A percentile compares a stretch with the other conserved stretches of the same genome.
These are phyloP conservation scores for Cylindrotheca fusiformis DNA, from an alignment of 108 stramenopile species.

Conservation along the genomic window DNA sequence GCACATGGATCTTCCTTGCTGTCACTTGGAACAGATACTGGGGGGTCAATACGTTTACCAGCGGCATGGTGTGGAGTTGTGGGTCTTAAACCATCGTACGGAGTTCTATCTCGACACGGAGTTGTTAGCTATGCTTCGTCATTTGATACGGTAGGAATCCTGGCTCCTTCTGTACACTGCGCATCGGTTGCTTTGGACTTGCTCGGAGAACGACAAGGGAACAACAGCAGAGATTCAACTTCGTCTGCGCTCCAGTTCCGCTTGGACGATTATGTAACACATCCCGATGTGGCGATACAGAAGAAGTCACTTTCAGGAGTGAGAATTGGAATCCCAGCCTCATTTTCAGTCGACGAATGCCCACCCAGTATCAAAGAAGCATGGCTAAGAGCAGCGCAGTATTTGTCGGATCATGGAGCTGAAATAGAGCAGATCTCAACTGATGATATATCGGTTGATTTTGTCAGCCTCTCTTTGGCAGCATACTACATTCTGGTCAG, in stretches of 20 bases:
- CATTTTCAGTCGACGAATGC: constrained; percentile 76
- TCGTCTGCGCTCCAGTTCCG: not conserved
- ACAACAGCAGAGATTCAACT: constrained; percentile 59
- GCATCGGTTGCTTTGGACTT: constrained; percentile 47
- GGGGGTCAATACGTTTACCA: constrained; percentile 94
- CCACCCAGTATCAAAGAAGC: constrained; percentile 46
- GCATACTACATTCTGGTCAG: constrained; percentile 95
- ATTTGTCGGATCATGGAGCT: constrained; percentile 49
- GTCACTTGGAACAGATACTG: constrained; percentile 96
- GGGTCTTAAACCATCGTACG: constrained; percentile 97
- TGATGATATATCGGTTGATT: constrained; percentile 55
- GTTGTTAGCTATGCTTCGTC: constrained; percentile 94
- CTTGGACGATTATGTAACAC: not conserved
- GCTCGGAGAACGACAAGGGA: constrained; percentile 27
- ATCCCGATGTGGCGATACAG: constrained; percentile 1
- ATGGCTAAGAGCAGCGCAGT: constrained; percentile 55
- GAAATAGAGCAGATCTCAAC: constrained; percentile 50
- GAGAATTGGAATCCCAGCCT: constrained; percentile 77
- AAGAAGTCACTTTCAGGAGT: constrained; percentile 44
- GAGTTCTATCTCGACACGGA: constrained; percentile 87
- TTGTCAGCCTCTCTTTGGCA: constrained; percentile 72
- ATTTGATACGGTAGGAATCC: constrained; percentile 90
- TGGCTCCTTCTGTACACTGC: constrained; percentile 68
- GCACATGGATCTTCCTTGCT: constrained; percentile 80
- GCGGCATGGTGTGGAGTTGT: constrained; percentile 93